Base-by-base conservation (phyloP, 495 filamentous ascomycete genomes). In the Copromyces sp. region DNA sequence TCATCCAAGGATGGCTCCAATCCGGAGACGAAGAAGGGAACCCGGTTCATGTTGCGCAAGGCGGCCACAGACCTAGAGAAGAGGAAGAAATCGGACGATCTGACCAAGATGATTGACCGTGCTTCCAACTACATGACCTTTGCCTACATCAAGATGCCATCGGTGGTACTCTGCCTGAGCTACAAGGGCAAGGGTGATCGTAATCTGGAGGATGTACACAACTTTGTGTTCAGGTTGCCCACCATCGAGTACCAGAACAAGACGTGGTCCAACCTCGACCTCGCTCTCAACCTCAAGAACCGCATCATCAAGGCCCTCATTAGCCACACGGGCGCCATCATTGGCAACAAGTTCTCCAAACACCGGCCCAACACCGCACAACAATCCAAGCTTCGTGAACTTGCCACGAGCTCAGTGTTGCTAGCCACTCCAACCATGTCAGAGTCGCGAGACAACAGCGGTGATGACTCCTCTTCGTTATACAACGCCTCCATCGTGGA, bases 101-200 rank as follows among this genome's bases (percentile, higher is more conserved):
- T 99, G n/a, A 93, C 94, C 3, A 94, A 97, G 82, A 99, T 99
- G 95, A 94, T 99, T 79, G 90, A 91, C 68, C 90, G 95, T 39
- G 95, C 95, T 8, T 95, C 92, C 29, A 97, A 95, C 79, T 98
- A 95, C 83, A 98, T 98, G 93, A 98, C 94, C 0, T 88, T 99
- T 37, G 91, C 95, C 20, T 96, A 95, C 78, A 94, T 98, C 79
- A 95, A 94, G 82, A 92, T 98, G 69, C 93, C 94, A 1, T 94
- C 92, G 74, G 94, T 98, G 68, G 94, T 98, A 12, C 88, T 99
- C 32, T 98, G 95, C 81, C 86, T 99, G 70, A 95, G 92, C 79
- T 99, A 98, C 84, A 98, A 99, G 80, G 95, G 96, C 73, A 95
- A 91, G 80, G 94, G 93, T 59, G 92, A 97, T 71, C 93, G 94